A percentile compares a stretch with the other conserved stretches of the same genome.
Evolutionary conservation across 2,329 filamentous ascomycete genomes (phyloP).

Genomic region (Trichoderma sp.): DNA sequence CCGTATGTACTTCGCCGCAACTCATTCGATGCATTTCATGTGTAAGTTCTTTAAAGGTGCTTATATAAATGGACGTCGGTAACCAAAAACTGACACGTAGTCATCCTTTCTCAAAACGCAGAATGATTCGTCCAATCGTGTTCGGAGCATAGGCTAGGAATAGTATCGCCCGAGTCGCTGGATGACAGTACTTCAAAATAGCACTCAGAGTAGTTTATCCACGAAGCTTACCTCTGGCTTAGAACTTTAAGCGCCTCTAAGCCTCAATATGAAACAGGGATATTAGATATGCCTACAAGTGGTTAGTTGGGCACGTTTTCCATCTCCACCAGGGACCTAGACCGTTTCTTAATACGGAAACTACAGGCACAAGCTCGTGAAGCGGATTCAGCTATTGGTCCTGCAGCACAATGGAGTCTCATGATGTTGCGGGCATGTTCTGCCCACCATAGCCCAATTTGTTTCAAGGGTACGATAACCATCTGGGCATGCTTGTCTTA

Average conservation of each 20-base stretch:
- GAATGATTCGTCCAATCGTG: not conserved
- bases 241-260: not conserved
- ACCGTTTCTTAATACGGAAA: conserved; percentile 2
- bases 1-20: not conserved
- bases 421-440: not conserved
- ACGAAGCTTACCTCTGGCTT: not conserved
- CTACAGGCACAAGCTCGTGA: not conserved
- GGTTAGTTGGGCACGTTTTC: not conserved
- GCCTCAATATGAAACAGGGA: conserved; percentile 1
- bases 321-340: not conserved
- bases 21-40: not conserved
- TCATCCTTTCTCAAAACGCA: not conserved
- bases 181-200: not conserved
- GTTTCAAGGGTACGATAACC: conserved; percentile 4
- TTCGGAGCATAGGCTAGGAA: not conserved
- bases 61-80: not conserved
- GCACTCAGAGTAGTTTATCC: not conserved
- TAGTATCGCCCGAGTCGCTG: not conserved
- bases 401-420: not conserved
- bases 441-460: not conserved
- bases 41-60: not conserved
- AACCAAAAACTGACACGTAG: not conserved
- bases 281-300: not conserved
- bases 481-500: not conserved
- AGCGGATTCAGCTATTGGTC: not conserved